Base-by-base conservation (phyloP, 495 filamentous ascomycete species). In the Delitschia confertaspora region DNA sequence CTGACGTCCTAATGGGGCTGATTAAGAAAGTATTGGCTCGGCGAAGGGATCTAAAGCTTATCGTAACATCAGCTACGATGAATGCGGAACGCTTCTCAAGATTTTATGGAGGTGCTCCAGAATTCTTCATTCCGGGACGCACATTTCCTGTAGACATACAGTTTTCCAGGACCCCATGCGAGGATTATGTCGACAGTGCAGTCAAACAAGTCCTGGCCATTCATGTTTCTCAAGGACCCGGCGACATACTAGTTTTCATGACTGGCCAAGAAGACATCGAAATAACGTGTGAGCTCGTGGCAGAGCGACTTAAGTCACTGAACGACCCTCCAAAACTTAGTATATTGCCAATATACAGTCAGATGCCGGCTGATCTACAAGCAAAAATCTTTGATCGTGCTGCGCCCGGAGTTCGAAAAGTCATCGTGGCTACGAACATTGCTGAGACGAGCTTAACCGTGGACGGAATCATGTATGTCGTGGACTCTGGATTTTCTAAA, bases 241-340 rank as follows among this genome's bases (percentile, higher is more conserved):
- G 93, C 17, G 93, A 99, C 61, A 95, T 99, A 42, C 70, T 99
- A 14, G 88, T 95, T 13, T 99, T 99, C 63, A 99, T 99, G 93
- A 99, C 93, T 2, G 93, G 93, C 22, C 89, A 95, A 65, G 93
- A 99, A 66, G 93, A 99, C 57, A 99, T 99, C 44, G 91, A 96
- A 65, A 79, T 83, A 25, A 96, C 93, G 0, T 99, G 93, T 57
- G 93, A 96, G 52, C 69, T 95, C 1, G 72, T 95, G 17, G 85
- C 82, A 31, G 91, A 99, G 57, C 69, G 93, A 22, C 63, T 99
- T n/a, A 83, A 85, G 47, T 65, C 89, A 44, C 72, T 99, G 7
- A 96, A 95, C 47, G 89, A 96, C 58, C 93, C 93, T 1, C 85
- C 88, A 6, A 88, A 93, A 53, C 78, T 99, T 22, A 88, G 82